These are phyloP conservation scores for Fusarium drepaniforme DNA, from an alignment of 2,329 filamentous ascomycete species.

Conservation along the genomic window DNA sequence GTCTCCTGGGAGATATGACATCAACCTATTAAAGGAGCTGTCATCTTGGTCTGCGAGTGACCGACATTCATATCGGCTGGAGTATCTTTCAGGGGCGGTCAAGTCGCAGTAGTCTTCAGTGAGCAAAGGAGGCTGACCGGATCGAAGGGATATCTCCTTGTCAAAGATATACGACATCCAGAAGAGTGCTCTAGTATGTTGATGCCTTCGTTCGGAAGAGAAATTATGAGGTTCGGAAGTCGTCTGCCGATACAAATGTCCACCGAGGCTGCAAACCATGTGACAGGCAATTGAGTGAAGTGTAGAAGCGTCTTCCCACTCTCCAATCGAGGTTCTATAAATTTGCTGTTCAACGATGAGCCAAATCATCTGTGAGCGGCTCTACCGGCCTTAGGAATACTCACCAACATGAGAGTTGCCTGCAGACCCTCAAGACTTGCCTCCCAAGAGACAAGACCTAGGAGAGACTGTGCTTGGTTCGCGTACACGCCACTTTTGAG, in stretches of 20 bases:
- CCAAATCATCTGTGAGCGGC: background rate
- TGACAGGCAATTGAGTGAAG: conserved; percentile 24
- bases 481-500: background rate
- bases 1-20: conserved; percentile 44
- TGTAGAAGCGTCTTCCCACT: conserved; percentile 6
- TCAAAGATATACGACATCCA: conserved; percentile 45
- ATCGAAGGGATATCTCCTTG: conserved; percentile 43
- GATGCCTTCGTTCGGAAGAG: conserved; percentile 44
- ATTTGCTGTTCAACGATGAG: conserved; percentile 7
- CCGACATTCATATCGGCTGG: conserved; percentile 6
- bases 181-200: conserved; percentile 37
- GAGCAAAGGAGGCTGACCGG: conserved; percentile 39
- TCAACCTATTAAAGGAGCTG: background rate
- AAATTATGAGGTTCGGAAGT: background rate
- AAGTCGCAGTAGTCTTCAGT: conserved; percentile 64
- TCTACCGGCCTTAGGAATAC: background rate
- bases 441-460: background rate
- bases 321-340: background rate
- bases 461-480: background rate
- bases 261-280: conserved; percentile 12
- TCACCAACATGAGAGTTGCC: conserved; percentile 14
- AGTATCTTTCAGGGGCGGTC: conserved; percentile 51
- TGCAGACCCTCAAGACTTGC: conserved; percentile 5
- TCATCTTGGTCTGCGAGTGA: background rate
- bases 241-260: conserved; percentile 4